Evolutionary conservation across 768 basidiomycete genomes (phyloP).

Genomic region (Naganishia onofrii): DNA sequence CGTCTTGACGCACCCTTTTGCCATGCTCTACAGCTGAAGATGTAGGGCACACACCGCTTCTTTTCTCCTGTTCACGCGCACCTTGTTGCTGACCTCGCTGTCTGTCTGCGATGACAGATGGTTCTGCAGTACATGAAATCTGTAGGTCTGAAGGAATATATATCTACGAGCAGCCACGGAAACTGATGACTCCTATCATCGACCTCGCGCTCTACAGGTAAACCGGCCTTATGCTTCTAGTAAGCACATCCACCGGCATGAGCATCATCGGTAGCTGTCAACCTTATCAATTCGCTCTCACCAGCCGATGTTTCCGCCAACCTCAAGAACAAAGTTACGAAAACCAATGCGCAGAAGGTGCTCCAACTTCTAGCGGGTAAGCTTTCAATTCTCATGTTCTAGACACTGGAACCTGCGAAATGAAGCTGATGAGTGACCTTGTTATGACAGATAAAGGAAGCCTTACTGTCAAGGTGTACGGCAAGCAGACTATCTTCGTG

Average conservation of each 20-base stretch:
- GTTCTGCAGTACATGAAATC: constrained; percentile 75
- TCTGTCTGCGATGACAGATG: constrained; percentile 34
- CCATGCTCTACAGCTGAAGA: constrained; percentile 38
- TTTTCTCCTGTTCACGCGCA: neutral
- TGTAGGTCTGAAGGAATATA: too few species aligned
- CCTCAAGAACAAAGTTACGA: constrained; percentile 81
- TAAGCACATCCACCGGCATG: constrained; percentile 29
- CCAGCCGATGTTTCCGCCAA: constrained; percentile 82
- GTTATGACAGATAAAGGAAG: constrained; percentile 65
- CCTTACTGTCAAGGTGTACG: constrained; percentile 78
- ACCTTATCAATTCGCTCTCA: neutral
- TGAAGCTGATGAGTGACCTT: neutral
- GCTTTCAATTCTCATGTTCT: neutral
- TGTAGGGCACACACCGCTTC: constrained; percentile 28
- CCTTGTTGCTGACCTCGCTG: neutral
- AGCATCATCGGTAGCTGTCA: neutral
- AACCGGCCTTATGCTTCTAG: constrained; percentile 86
- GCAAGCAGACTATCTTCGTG: constrained; percentile 83
- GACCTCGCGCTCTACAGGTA: constrained; percentile 59
- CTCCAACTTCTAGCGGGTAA: constrained; percentile 65
- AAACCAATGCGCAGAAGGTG: constrained; percentile 79
- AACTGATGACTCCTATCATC: neutral
- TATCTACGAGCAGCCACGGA: too few species aligned
- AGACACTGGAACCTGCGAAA: neutral
- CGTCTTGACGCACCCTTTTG: neutral